phyloP scores from a whole-genome alignment of 345 rosid genomes.

The Theobroma cacao region DNA sequence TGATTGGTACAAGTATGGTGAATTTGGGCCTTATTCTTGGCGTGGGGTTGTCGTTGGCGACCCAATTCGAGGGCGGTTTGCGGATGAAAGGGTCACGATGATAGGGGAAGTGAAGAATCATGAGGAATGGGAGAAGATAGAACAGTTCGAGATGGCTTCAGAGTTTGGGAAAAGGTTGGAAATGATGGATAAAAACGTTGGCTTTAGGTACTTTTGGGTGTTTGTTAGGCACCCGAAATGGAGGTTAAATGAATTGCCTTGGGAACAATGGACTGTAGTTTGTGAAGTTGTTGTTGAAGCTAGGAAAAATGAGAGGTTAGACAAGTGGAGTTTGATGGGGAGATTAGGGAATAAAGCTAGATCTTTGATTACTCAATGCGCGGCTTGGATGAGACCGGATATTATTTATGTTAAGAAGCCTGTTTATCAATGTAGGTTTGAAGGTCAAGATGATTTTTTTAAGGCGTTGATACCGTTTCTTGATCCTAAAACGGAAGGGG shows the following conservation, averaged over 20 bases:
- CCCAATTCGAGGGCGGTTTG: slow-evolving; percentile 71
- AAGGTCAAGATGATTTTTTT: slow-evolving; percentile 79
- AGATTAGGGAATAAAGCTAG: slow-evolving; percentile 79
- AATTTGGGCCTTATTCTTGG: slow-evolving; percentile 94
- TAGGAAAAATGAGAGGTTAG: slow-evolving; percentile 65
- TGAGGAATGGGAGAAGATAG: slow-evolving; percentile 85
- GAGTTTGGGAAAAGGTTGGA: slow-evolving; percentile 64
- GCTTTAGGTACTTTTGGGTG: slow-evolving; percentile 83
- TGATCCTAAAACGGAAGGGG: slow-evolving; percentile 67
- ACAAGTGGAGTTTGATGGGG: slow-evolving; percentile 95
- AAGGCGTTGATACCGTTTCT: slow-evolving; percentile 52
- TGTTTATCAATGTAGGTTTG: slow-evolving; percentile 87
- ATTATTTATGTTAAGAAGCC: slow-evolving; percentile 88
- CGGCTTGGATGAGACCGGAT: slow-evolving; percentile 96
- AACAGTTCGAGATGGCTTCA: slow-evolving; percentile 79
- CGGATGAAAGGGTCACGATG: slow-evolving; percentile 75
- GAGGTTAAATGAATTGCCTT: slow-evolving; percentile 69
- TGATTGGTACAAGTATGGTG: slow-evolving; percentile 95
- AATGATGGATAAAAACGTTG: slow-evolving; percentile 58
- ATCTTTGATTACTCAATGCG: slow-evolving; percentile 62
- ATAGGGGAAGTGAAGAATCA: slow-evolving; percentile 61
- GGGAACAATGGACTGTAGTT: slow-evolving; percentile 98
- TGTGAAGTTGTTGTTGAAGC: slow-evolving; percentile 77
- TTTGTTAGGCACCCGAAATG: slow-evolving; percentile 92
- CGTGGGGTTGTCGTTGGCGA: slow-evolving; percentile 94